A percentile compares a stretch with the other conserved stretches of the same genome.
Conservation (phyloP, 306 rosid genomes). For the Notholithocarpus densiflorus region DNA sequence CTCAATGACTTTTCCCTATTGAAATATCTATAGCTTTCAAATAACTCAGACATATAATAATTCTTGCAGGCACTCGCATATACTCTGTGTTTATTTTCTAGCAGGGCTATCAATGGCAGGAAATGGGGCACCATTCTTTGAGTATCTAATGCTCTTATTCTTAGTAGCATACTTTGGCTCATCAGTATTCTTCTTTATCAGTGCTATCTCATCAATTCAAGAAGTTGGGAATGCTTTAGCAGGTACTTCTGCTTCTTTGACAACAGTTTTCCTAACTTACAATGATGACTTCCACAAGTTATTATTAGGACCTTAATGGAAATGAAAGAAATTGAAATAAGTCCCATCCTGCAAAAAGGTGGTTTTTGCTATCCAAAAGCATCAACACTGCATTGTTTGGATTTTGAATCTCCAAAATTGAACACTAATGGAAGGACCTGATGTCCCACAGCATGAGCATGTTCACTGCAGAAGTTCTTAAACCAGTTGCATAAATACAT, state of each 20-base stretch:
- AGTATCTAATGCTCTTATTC: background rate
- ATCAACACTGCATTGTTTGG: background rate
- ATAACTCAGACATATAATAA: background rate
- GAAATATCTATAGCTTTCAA: background rate
- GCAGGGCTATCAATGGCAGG: constrained; percentile 1
- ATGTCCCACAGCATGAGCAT: background rate
- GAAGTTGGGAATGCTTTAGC: constrained; percentile 7
- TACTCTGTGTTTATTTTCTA: background rate
- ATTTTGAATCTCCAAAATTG: background rate
- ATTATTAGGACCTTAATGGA: background rate
- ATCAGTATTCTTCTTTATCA: constrained; percentile 2
- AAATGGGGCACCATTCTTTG: constrained; percentile 3
- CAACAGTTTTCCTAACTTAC: too few species aligned
- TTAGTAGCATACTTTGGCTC: background rate
- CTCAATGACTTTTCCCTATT: background rate
- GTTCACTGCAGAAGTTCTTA: background rate
- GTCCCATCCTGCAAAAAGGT: background rate
- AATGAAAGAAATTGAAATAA: background rate
- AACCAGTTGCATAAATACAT: background rate
- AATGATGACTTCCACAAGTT: background rate
- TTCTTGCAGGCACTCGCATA: background rate
- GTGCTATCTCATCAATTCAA: constrained; percentile 7
- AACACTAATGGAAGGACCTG: background rate
- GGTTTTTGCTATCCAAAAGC: background rate
- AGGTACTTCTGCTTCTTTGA: background rate